These are phyloP conservation scores for Aspergillus sclerotiicarbonarius DNA, from an alignment of 495 filamentous ascomycete genomes.

Conservation along the genomic window DNA sequence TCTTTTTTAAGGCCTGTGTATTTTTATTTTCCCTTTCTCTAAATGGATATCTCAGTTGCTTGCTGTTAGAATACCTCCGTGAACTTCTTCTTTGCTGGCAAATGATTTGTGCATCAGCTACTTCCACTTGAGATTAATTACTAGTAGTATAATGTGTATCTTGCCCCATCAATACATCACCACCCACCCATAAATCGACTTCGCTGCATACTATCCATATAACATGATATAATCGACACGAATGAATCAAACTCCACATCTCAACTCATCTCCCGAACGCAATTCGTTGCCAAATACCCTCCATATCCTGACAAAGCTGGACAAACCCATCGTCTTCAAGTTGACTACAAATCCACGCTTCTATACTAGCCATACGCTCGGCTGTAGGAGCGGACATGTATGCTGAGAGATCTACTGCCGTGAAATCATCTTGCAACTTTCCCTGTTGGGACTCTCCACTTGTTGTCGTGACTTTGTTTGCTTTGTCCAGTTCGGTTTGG, in stretches of 20 bases:
- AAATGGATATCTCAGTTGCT: neutral
- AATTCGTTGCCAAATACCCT: constrained; percentile 44
- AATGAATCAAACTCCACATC: no score
- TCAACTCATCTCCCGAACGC: constrained; percentile 32
- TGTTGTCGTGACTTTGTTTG: neutral
- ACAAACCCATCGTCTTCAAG: constrained; percentile 46
- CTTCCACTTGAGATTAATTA: neutral
- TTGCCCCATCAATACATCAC: no score
- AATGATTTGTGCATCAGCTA: no score
- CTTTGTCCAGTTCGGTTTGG: neutral
- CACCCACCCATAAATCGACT: no score
- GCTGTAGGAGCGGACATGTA: constrained; percentile 33
- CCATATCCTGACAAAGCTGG: constrained; percentile 42
- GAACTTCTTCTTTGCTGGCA: neutral
- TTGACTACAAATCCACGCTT: constrained; percentile 45
- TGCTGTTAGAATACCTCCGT: neutral
- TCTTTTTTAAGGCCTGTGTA: neutral
- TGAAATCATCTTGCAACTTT: neutral
- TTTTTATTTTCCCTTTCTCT: neutral
- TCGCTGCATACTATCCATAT: no score
- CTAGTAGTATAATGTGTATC: neutral
- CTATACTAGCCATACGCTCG: constrained; percentile 35
- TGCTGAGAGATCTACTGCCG: constrained; percentile 30
- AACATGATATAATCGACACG: neutral
- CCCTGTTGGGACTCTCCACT: neutral